Evolutionary conservation across 352 stramenopile species (phyloP).

Genomic region (Phytophthora pseudosyringae): DNA sequence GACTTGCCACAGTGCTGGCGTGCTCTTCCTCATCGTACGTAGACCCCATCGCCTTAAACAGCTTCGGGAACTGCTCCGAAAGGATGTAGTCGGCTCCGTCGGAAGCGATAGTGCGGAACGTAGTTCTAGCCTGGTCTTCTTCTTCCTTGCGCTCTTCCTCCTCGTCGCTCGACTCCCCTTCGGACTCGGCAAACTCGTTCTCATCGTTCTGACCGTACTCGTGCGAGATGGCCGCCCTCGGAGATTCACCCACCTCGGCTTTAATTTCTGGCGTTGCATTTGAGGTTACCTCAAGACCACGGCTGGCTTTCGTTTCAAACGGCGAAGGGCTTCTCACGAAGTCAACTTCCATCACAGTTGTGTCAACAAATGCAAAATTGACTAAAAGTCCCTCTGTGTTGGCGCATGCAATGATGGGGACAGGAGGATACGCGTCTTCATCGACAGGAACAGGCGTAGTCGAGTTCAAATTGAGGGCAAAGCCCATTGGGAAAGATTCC

Average conservation of each 20-base stretch:
- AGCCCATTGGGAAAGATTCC: constrained; percentile 67
- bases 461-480: constrained; percentile 70
- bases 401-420: constrained; percentile 56
- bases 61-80: constrained; percentile 49
- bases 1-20: constrained; percentile 37
- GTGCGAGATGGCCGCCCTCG: constrained; percentile 14
- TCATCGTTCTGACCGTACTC: constrained; percentile 71
- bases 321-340: constrained; percentile 41
- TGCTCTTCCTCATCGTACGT: constrained; percentile 71
- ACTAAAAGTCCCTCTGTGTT: constrained; percentile 72
- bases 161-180: constrained; percentile 63
- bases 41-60: constrained; percentile 66
- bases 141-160: constrained; percentile 74
- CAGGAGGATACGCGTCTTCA: constrained; percentile 52
- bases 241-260: neutral
- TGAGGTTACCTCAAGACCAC: constrained; percentile 9
- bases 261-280: constrained; percentile 1
- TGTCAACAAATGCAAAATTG: constrained; percentile 77
- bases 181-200: constrained; percentile 61
- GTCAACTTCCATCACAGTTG: constrained; percentile 54
- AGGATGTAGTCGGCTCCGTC: constrained; percentile 40
- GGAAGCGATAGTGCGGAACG: constrained; percentile 49
- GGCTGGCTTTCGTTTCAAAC: constrained; percentile 33
- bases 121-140: constrained; percentile 49
- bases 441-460: constrained; percentile 54